Evolutionary conservation across 139 green algal genomes (phyloP), one percentile per base, ranked within the genome.

Genomic region (Coelastrella sp.): DNA sequence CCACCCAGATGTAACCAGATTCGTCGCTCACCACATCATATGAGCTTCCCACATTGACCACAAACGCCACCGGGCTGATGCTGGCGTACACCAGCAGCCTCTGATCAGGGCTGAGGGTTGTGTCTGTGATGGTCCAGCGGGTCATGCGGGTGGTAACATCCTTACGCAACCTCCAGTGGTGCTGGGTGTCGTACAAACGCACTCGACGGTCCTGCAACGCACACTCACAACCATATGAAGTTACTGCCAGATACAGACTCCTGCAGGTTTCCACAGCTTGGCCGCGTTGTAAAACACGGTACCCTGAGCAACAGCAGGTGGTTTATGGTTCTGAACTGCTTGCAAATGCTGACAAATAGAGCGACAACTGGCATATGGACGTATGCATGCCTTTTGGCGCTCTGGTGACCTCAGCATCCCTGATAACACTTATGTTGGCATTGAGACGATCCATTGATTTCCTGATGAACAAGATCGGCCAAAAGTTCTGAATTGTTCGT

Each of bases 41-140:
- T 76, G 68, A 77, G 32, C 71, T 61, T 73, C 89, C 83, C 17
- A 96, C 73, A 65, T 93, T 83, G 56, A 97, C 96, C 89, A 97
- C 78, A 91, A 97, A 94, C 57, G 97, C 94, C 17, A 94, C 87
- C 13, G 95, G 95, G 47, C 81, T 93, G 90, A 98, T 98, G 90
- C 88, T 93, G 78, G 94, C 86, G 85, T 99, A 99, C 23, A 98
- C 87, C n/a, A 99, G 90, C 76, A 95, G 95, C 57, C 93, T 90
- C 76, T 96, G 91, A 89, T 99, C 97, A 11, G 93, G 94, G 4
- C 93, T 97, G 11, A 99, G 80, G 61, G 83, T 91, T 6, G 96
- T 98, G 93, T 99, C 98, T 65, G 95, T 97, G 73, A 97, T 89
- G 10, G 96, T 98, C 95, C 95, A 97, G 79, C 93, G 94, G 74